These are phyloP conservation scores for Phaseolus lunatus DNA, from an alignment of 306 rosid species.

Conservation along the genomic window DNA sequence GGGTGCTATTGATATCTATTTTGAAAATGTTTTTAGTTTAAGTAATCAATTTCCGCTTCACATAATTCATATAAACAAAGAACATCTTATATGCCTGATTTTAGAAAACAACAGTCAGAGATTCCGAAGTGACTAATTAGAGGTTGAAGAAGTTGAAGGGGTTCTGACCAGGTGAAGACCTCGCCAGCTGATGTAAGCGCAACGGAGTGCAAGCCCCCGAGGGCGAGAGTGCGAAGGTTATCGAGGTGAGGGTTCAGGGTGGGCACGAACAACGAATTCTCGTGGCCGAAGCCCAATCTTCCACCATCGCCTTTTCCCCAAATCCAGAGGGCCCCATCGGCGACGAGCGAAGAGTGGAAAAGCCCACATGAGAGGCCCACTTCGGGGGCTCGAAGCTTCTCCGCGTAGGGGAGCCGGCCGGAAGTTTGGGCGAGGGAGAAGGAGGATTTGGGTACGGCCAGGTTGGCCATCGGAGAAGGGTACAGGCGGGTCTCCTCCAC, in stretches of 20 bases:
- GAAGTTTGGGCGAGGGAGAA: slow-evolving; percentile 64
- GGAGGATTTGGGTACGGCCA: slow-evolving; percentile 61
- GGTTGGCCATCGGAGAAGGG: slow-evolving; percentile 83
- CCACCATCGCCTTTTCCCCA: slow-evolving; percentile 99
- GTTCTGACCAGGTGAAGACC: slow-evolving; percentile 88
- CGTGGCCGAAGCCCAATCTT: slow-evolving; percentile 88
- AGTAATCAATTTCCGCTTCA: not conserved
- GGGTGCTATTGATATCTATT: not conserved
- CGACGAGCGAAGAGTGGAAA: slow-evolving; percentile 80
- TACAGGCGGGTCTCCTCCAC: slow-evolving; percentile 83
- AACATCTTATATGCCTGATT: not conserved
- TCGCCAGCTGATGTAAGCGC: slow-evolving; percentile 71
- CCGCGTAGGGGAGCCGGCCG: slow-evolving; percentile 42
- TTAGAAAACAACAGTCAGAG: not conserved
- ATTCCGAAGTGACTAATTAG: not conserved
- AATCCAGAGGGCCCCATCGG: slow-evolving; percentile 73
- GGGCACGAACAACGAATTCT: slow-evolving; percentile 72
- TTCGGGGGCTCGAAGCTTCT: slow-evolving; percentile 43
- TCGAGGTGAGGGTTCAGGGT: slow-evolving; percentile 75
- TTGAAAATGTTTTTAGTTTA: too few species aligned
- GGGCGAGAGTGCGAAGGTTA: slow-evolving; percentile 58
- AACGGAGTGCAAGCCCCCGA: slow-evolving; percentile 86
- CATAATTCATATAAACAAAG: not conserved
- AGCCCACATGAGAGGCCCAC: slow-evolving; percentile 91
- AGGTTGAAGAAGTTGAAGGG: slow-evolving; percentile 7